A percentile compares a stretch with the other conserved stretches of the same genome.
Evolutionary conservation across 2,329 filamentous ascomycete species (phyloP).

Genomic region (Aureobasidium pullulans): DNA sequence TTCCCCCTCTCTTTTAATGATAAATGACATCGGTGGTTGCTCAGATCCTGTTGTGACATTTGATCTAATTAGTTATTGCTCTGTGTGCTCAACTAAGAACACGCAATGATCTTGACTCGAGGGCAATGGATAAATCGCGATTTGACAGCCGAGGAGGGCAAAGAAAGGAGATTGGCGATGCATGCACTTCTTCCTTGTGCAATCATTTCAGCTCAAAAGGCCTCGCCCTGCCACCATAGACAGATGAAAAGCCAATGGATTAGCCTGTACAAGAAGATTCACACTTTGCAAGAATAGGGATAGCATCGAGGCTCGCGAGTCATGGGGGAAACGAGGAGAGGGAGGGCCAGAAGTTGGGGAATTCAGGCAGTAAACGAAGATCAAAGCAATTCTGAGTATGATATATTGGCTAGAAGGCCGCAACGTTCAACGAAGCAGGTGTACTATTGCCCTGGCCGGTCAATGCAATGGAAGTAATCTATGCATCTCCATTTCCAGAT

Average conservation of each 20-base stretch:
- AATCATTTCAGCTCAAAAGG: not conserved
- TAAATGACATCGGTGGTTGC: not conserved
- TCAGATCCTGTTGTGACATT: not conserved
- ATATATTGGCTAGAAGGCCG: not conserved
- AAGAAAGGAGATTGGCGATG: not conserved
- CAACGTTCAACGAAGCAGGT: conserved; percentile 7
- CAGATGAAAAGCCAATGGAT: not conserved
- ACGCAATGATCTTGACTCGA: not conserved
- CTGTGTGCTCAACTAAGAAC: not conserved
- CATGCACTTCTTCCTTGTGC: not conserved
- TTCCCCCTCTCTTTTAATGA: not conserved
- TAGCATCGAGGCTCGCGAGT: conserved; percentile 7
- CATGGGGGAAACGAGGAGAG: not conserved
- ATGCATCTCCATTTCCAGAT: conserved; percentile 11
- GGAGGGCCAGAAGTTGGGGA: not conserved
- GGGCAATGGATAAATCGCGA: not conserved
- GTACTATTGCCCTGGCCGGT: conserved; percentile 5
- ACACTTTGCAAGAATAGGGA: not conserved
- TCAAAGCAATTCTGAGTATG: not conserved
- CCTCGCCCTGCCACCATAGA: not conserved
- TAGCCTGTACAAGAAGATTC: conserved; percentile 6
- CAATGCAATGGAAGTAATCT: not conserved
- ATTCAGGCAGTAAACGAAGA: not conserved
- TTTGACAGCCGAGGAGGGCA: not conserved
- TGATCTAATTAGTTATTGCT: not conserved